These are phyloP conservation scores for Heliamphora exappendiculata DNA, from an alignment of 148 eudicot genomes.

Conservation along the genomic window DNA sequence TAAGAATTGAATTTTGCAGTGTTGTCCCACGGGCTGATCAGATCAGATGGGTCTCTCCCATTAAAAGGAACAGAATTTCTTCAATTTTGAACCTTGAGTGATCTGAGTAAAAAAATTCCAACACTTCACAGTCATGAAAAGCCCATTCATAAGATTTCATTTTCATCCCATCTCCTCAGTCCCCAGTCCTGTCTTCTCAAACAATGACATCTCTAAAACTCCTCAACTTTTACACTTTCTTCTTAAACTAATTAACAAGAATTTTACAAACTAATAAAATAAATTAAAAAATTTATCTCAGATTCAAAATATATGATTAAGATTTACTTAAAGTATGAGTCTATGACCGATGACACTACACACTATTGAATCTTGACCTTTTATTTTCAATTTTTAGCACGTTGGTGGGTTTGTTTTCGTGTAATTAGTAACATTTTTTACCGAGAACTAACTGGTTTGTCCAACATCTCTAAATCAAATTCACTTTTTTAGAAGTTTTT, in stretches of 20 bases:
- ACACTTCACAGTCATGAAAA: constrained; percentile 2
- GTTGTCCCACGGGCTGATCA: constrained; percentile 1
- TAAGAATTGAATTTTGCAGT: constrained; percentile 14
- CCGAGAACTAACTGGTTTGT: background rate
- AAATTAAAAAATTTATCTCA: background rate
- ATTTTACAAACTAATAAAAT: too few relatives aligned
- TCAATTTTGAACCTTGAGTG: background rate
- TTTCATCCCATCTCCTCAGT: background rate
- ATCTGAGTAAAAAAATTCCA: too few relatives aligned
- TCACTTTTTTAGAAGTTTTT: background rate
- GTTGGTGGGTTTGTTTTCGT: too few relatives aligned
- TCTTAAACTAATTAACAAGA: too few relatives aligned
- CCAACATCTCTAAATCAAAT: background rate
- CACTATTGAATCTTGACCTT: too few relatives aligned
- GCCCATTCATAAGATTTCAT: constrained; percentile 8
- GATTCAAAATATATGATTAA: too few relatives aligned
- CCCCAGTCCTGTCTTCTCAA: background rate
- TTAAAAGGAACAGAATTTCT: constrained; percentile 7
- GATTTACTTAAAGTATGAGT: too few relatives aligned
- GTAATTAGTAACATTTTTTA: too few relatives aligned
- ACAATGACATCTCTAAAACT: constrained; percentile 11
- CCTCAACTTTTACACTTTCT: background rate
- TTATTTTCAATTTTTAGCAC: too few relatives aligned
- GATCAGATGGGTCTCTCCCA: constrained; percentile 15
- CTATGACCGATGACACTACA: too few relatives aligned